phyloP scores from a whole-genome alignment of 23 red algal species.

The Gracilaria vermiculophylla region DNA sequence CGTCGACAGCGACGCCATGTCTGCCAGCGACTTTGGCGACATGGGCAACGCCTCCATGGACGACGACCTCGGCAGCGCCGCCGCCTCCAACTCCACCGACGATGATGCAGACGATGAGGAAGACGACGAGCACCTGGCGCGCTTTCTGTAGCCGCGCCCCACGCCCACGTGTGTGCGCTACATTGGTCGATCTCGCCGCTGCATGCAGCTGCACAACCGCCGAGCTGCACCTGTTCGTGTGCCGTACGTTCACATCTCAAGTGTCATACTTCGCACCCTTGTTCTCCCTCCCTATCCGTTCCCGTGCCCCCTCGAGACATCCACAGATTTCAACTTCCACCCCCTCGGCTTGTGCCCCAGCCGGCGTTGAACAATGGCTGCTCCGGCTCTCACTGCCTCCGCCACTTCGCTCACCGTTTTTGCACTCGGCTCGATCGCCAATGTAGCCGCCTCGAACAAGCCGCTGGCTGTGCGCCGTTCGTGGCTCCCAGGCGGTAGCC shows the following conservation, averaged over 20 bases:
- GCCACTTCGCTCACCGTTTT: constrained; percentile 46
- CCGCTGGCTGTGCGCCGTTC: constrained; percentile 9
- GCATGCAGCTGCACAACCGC: neutral
- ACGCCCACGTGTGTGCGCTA: neutral
- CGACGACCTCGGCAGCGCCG: neutral
- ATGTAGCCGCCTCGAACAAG: constrained; percentile 40
- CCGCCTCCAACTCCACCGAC: neutral
- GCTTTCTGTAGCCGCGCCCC: constrained; percentile 8
- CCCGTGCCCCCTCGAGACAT: neutral
- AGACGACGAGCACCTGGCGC: constrained; percentile 53
- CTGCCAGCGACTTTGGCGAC: neutral
- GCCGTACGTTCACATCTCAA: neutral
- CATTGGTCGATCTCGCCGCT: constrained; percentile 32
- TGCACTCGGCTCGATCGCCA: constrained; percentile 31
- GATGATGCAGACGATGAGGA: constrained; percentile 39
- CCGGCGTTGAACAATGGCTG: neutral
- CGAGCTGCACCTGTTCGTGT: neutral
- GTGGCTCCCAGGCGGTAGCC: constrained; percentile 45
- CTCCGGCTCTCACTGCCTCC: constrained; percentile 34
- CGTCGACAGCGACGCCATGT: neutral
- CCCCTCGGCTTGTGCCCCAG: neutral
- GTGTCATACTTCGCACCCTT: neutral
- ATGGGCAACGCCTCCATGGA: neutral
- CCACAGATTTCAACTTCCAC: neutral
- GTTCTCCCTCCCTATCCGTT: neutral